Percentiles rank a stretch among this genome's conserved stretches.
phyloP scores from a whole-genome alignment of 2,329 filamentous ascomycete species.

The Byssothecium circinans region DNA sequence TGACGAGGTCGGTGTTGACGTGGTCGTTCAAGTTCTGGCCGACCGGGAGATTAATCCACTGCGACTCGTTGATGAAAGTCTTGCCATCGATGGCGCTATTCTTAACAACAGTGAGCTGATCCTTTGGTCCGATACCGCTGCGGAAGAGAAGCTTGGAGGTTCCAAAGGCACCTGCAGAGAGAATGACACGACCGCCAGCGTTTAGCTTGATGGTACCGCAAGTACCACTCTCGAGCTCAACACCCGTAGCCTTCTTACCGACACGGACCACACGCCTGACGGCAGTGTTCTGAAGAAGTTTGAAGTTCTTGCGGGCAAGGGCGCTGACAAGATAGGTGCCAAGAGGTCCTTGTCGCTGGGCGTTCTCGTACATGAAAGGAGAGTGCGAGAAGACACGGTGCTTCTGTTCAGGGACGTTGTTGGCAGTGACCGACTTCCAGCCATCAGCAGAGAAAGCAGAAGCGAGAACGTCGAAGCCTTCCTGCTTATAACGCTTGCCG shows the following conservation, averaged over 20 bases:
- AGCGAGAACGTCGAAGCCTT: conserved; percentile 65
- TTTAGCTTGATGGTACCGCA: conserved; percentile 64
- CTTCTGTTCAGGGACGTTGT: conserved; percentile 63
- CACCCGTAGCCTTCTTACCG: conserved; percentile 64
- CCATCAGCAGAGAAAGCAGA: conserved; percentile 61
- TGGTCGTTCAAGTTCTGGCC: conserved; percentile 54
- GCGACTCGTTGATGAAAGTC: conserved; percentile 47
- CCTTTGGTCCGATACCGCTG: conserved; percentile 67
- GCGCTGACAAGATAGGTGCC: conserved; percentile 70
- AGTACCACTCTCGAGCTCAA: conserved; percentile 68
- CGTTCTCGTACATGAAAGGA: conserved; percentile 67
- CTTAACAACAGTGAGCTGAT: conserved; percentile 51
- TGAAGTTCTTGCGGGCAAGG: conserved; percentile 63
- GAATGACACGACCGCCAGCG: conserved; percentile 63
- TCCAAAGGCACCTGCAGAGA: conserved; percentile 70
- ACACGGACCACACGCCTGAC: conserved; percentile 68
- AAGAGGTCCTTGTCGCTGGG: conserved; percentile 69
- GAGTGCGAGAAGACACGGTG: conserved; percentile 66
- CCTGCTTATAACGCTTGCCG: conserved; percentile 66
- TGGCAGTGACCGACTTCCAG: conserved; percentile 65
- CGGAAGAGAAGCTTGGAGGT: conserved; percentile 69
- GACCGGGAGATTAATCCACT: conserved; percentile 57
- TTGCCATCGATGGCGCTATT: conserved; percentile 46
- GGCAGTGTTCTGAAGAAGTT: conserved; percentile 65
- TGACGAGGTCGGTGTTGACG: conserved; percentile 61